A percentile compares a stretch with the other conserved stretches of the same genome.
Evolutionary conservation across 768 basidiomycete genomes (phyloP).

Genomic region (Phaeotremella skinneri): DNA sequence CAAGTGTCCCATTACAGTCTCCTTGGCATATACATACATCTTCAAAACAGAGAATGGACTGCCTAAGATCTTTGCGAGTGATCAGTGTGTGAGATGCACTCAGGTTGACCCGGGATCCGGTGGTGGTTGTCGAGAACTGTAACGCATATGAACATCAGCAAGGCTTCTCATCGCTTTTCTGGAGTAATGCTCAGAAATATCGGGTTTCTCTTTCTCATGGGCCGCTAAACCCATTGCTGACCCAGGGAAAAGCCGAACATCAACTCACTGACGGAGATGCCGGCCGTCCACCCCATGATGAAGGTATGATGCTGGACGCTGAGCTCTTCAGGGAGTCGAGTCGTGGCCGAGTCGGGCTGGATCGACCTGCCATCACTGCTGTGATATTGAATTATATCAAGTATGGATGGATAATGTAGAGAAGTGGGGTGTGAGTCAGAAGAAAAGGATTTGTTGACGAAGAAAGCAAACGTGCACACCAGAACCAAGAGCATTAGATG

Average conservation of each 20-base stretch:
- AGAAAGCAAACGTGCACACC: neutral
- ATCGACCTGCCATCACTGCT: neutral
- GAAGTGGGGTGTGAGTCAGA: neutral
- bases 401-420: neutral
- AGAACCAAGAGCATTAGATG: neutral
- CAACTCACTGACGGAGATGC: slow-evolving; percentile 44
- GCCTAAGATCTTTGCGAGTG: slow-evolving; percentile 44
- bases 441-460: neutral
- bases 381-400: neutral
- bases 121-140: slow-evolving; percentile 48
- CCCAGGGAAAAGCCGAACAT: neutral
- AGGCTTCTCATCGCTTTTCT: neutral
- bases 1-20: too few relatives aligned
- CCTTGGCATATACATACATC: slow-evolving; percentile 30
- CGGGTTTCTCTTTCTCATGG: neutral
- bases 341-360: slow-evolving; percentile 21
- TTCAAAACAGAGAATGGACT: slow-evolving; percentile 48
- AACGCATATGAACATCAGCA: slow-evolving; percentile 5
- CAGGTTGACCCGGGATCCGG: slow-evolving; percentile 42
- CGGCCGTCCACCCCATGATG: slow-evolving; percentile 34
- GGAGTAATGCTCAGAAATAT: neutral
- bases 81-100: slow-evolving; percentile 42
- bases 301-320: slow-evolving; percentile 23
- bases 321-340: slow-evolving; percentile 37
- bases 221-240: neutral